Evolutionary conservation across 768 basidiomycete species (phyloP).

Genomic region (Termitomyces sp.): DNA sequence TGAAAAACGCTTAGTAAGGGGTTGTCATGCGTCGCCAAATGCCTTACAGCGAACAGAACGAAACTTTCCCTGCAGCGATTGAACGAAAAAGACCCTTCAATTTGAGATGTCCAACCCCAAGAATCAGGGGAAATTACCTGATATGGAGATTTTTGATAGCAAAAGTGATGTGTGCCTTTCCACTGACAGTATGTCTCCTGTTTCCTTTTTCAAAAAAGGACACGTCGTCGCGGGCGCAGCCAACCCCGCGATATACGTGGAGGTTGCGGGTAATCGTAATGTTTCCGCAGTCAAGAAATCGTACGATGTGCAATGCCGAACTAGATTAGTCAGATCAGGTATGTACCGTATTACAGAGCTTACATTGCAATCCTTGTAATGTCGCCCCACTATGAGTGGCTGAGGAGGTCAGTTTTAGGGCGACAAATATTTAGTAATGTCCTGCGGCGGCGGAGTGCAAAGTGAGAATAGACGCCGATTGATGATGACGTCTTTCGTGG

Average conservation of each 20-base stretch:
- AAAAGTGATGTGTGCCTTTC: constrained; percentile 4
- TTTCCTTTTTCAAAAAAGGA: background rate
- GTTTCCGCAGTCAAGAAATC: background rate
- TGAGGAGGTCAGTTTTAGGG: too few species aligned
- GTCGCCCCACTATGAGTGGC: background rate
- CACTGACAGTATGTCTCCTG: background rate
- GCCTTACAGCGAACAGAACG: background rate
- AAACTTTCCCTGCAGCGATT: background rate
- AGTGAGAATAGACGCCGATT: constrained; percentile 2
- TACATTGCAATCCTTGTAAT: background rate
- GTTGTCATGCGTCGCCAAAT: background rate
- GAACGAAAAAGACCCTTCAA: background rate
- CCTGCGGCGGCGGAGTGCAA: background rate
- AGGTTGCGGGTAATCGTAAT: background rate
- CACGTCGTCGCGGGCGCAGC: constrained; percentile 11
- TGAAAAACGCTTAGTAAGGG: background rate
- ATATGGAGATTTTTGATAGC: constrained; percentile 4
- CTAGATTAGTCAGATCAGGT: background rate
- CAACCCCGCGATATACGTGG: background rate
- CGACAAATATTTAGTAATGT: constrained; percentile 1
- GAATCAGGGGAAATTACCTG: background rate
- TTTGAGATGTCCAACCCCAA: background rate
- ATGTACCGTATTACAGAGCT: background rate
- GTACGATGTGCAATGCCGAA: background rate
- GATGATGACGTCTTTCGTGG: constrained; percentile 1